Evolutionary conservation across 2,329 filamentous ascomycete genomes (phyloP).

Genomic region (Emericellopsis atlantica): DNA sequence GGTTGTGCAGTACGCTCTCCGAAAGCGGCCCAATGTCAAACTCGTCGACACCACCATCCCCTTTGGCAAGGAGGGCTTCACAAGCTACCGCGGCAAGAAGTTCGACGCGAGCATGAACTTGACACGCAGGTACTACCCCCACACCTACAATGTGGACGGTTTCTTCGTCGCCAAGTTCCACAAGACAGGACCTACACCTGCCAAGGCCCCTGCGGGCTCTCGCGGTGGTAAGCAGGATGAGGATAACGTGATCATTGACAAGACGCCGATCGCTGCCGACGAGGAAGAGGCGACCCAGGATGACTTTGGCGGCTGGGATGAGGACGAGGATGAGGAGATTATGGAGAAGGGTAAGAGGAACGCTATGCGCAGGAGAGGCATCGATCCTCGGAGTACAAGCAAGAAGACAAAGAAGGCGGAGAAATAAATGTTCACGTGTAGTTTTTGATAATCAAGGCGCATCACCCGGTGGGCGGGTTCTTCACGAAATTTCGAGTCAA

Average conservation of each 20-base stretch:
- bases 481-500: not conserved
- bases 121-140: conserved; percentile 78
- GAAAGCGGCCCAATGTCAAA: conserved; percentile 83
- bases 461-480: not conserved
- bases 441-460: not conserved
- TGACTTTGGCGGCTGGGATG: conserved; percentile 62
- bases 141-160: conserved; percentile 89
- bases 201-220: conserved; percentile 22
- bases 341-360: conserved; percentile 65
- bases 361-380: conserved; percentile 58
- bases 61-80: conserved; percentile 90
- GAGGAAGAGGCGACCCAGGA: conserved; percentile 34
- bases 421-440: not conserved
- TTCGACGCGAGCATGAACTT: conserved; percentile 79
- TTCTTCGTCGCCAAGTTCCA: conserved; percentile 98
- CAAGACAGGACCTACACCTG: conserved; percentile 70
- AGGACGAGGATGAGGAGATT: conserved; percentile 58
- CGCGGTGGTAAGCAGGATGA: conserved; percentile 18
- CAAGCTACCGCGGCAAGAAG: conserved; percentile 76
- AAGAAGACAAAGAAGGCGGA: conserved; percentile 13
- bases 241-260: conserved; percentile 41
- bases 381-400: conserved; percentile 51
- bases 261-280: conserved; percentile 48
- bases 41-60: conserved; percentile 83
- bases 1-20: conserved; percentile 87